Evolutionary conservation across 164 flowering plant genomes (phyloP), one percentile per base, ranked within the genome.

Genomic region (Vitis vinifera): DNA sequence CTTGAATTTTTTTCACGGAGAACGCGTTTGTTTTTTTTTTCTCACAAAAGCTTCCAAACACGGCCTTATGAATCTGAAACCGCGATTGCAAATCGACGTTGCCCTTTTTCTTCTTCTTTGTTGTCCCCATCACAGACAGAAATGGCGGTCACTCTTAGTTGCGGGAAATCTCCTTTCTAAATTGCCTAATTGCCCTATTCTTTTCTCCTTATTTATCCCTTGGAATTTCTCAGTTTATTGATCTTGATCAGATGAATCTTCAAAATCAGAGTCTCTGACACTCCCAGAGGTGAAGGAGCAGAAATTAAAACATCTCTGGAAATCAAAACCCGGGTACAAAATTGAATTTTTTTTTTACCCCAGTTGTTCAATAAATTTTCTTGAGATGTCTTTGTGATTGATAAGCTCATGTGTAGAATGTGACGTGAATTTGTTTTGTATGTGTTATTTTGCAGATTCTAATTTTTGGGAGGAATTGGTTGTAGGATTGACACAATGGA

Each of bases 401-500:
- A 27, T 59, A 31, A 59, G 47, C 62, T 59, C 29, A 10, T 57
- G 27, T n/a, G 59, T 8, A 29, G 14, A 27, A 37, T 64, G 23
- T 31, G 51, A 61, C 13, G 1, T 14, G 15, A 59, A 30, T 59
- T 16, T 27, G 13, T 58, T 19, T 19, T 19, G 5, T 29, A 10
- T 29, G 14, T 10, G 10, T 23, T 17, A 16, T 37, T 52, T 16
- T 11, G 58, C 58, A 17, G 72, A 51, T 29, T 65, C 53, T 59
- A 16, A 55, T 16, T 68, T n/a, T 37, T 37, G 44, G 44, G 63
- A 12, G 11, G 53, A 49, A 50, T 1, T 10, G 17, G 16, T 10
- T 52, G 47, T 8, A 19, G 51, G 6, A 7, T 13, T 53, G 49
- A 16, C 2, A 62, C 55, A 19, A 83, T 89, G 91, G 89, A 89